Evolutionary conservation across 177 flowering plant species (phyloP).

Genomic region (Vitis hybrid): DNA sequence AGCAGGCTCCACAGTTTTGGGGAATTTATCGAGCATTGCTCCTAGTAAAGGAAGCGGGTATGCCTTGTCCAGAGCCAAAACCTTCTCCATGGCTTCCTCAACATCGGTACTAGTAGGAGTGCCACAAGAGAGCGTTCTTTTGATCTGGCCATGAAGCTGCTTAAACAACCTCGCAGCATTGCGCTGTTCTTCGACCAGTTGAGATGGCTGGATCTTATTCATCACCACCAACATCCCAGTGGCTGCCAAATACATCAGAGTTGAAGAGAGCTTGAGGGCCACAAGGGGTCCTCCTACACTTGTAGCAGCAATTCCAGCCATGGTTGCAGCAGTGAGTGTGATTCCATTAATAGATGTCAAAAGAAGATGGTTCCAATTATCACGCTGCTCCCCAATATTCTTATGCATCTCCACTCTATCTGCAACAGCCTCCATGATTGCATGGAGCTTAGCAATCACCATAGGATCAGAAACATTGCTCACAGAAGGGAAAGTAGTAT

Average conservation of each 20-base stretch:
- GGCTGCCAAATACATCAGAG: conserved; percentile 37
- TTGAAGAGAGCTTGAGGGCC: conserved; percentile 34
- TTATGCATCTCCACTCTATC: conserved; percentile 47
- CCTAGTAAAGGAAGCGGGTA: conserved; percentile 57
- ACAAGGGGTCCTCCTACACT: conserved; percentile 6
- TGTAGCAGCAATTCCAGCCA: conserved; percentile 28
- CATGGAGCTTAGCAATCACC: conserved; percentile 21
- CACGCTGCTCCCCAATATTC: conserved; percentile 36
- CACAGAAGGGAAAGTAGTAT: too few relatives aligned
- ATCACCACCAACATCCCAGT: conserved; percentile 39
- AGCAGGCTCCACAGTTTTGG: conserved; percentile 38
- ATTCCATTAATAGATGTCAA: conserved; percentile 37
- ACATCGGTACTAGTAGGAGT: conserved; percentile 27
- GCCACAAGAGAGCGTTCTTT: conserved; percentile 21
- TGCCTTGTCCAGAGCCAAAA: conserved; percentile 45
- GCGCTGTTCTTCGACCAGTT: conserved; percentile 56
- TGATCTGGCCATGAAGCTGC: conserved; percentile 31
- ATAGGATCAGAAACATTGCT: background rate
- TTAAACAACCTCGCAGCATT: conserved; percentile 44
- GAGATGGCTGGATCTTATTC: conserved; percentile 59
- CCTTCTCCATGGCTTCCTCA: conserved; percentile 28
- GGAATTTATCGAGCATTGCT: conserved; percentile 55
- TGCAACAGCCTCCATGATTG: conserved; percentile 36
- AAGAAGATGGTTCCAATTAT: conserved; percentile 40
- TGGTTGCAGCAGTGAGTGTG: conserved; percentile 32